phyloP scores from a whole-genome alignment of 306 rosid species.

The Rosa chinensis region DNA sequence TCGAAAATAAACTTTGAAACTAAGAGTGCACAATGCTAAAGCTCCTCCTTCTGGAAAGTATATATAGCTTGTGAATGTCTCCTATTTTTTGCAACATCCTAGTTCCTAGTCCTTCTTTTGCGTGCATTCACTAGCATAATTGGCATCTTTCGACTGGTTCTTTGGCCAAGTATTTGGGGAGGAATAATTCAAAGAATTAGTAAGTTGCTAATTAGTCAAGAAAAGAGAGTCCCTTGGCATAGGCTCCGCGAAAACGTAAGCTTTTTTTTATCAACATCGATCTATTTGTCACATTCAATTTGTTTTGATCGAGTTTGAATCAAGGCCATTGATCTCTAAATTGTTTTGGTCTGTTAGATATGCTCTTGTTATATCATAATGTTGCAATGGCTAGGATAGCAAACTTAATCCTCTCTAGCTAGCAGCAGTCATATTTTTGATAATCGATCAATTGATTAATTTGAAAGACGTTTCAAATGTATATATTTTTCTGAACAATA shows the following conservation, averaged over 20 bases:
- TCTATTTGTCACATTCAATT: neutral
- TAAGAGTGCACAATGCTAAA: neutral
- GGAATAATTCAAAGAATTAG: conserved; percentile 12
- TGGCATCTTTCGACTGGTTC: conserved; percentile 15
- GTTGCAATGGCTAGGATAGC: no score
- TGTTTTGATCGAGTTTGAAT: neutral
- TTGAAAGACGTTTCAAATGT: no score
- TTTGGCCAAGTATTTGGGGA: conserved; percentile 6
- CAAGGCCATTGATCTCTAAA: neutral
- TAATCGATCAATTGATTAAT: no score
- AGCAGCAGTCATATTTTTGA: no score
- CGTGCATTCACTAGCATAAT: conserved; percentile 12
- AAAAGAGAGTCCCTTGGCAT: conserved; percentile 10
- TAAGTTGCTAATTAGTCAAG: neutral
- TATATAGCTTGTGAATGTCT: conserved; percentile 16
- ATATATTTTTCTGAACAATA: no score
- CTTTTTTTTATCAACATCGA: neutral
- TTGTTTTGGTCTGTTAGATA: neutral
- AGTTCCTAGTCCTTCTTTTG: neutral
- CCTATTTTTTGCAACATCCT: neutral
- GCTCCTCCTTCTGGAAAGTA: neutral
- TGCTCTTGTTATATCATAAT: neutral
- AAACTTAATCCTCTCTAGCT: no score
- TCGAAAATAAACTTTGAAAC: neutral
- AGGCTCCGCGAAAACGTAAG: conserved; percentile 11